Percentiles rank a stretch among this genome's conserved stretches.
These are phyloP conservation scores for Claviceps capensis DNA, from an alignment of 2,329 filamentous ascomycete genomes.

Conservation along the genomic window DNA sequence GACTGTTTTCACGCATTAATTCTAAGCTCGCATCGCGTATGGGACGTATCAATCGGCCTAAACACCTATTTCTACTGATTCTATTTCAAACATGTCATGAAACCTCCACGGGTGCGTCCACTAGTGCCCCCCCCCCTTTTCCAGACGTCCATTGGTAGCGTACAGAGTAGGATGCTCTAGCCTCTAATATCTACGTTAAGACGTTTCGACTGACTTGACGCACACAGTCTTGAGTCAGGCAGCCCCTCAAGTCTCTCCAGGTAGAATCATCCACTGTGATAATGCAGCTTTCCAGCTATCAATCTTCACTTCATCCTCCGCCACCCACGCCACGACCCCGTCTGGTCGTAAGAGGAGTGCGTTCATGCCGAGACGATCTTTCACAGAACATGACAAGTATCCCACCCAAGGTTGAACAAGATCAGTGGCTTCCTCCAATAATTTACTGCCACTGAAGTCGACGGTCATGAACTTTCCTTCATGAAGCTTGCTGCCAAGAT, in stretches of 20 bases:
- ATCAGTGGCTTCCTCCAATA: background rate
- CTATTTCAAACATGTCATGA: too few relatives aligned
- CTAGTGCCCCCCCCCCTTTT: too few relatives aligned
- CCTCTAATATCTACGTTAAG: too few relatives aligned
- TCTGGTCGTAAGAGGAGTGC: background rate
- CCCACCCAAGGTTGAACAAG: background rate
- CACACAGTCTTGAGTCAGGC: too few relatives aligned
- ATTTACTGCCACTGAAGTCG: background rate
- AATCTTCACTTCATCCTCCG: background rate
- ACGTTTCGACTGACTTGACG: too few relatives aligned
- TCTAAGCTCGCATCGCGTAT: too few relatives aligned
- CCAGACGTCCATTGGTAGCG: too few relatives aligned
- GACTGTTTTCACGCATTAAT: too few relatives aligned
- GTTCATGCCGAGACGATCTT: background rate
- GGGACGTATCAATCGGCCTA: too few relatives aligned
- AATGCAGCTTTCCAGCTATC: background rate
- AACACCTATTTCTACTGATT: too few relatives aligned
- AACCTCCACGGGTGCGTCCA: too few relatives aligned
- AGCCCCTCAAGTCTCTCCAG: background rate
- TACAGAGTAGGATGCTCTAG: too few relatives aligned
- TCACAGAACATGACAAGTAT: background rate
- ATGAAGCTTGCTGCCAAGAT: conserved; percentile 18
- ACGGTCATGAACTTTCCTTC: background rate
- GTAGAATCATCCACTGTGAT: background rate
- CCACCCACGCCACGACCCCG: conserved; percentile 1